Evolutionary conservation across 768 basidiomycete genomes (phyloP), one percentile per base, ranked within the genome.

Genomic region (Serendipita vermifera): DNA sequence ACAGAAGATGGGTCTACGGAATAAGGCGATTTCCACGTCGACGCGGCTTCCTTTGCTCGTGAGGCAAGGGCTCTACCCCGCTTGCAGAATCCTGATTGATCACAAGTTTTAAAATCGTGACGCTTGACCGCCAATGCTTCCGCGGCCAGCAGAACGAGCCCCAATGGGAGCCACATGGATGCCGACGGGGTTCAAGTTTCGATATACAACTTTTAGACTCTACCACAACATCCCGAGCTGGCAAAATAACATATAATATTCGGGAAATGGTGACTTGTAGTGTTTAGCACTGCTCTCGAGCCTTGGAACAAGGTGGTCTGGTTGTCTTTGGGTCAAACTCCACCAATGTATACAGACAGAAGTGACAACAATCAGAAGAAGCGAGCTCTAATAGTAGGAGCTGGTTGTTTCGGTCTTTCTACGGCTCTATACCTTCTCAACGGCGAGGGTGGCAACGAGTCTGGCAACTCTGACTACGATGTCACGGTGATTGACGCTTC

Each of bases 31-130:
- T 69, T 73, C 87, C 92, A 97, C 3, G 73, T 68, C 11, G 72
- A 67, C 29, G 69, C 68, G 5, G 76, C 74, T 55, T 78, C 78
- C 36, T 72, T 72, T 3, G 88, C 85, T 43, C 89, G 80, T 6
- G 77, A 72, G 57, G 90, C 79, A 40, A 99, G 79, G 0, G 85
- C 86, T 43, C 94, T 82, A 54, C 92, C 90, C 40, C 85, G 71
- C n/a, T 88, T 79, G 73, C 96, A 98, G 70, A 99, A 98, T 17
- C 87, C 92, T 0, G 90, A 80, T 69, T 98, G 89, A n/a, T 77
- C 75, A 65, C 96, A 98, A 57, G 81, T 89, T 70, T 96, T 97
- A 77, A 93, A 99, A 69, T 97, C 90, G 58, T 84, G 77, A 17
- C 75, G 71, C 71, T 74, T 75, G 60, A 74, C 71, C 4, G 67